Evolutionary conservation across 805 yeast species (phyloP).

Genomic region (Nakazawaea wickerhamii): DNA sequence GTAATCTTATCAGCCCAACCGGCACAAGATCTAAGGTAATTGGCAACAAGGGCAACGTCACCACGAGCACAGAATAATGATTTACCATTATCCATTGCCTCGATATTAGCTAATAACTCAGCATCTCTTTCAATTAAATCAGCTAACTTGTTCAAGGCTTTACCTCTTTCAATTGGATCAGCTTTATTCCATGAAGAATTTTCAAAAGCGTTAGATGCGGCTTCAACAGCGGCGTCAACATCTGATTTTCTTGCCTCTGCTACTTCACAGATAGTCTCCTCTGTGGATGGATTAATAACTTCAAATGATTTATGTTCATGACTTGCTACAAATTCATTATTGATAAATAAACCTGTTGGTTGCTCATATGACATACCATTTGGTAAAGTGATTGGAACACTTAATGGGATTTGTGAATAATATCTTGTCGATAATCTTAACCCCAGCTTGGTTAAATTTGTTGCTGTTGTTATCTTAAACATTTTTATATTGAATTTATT

Average conservation of each 20-base stretch:
- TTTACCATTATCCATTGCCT: slow-evolving; percentile 51
- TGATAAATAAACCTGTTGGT: slow-evolving; percentile 77
- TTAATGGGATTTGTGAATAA: slow-evolving; percentile 12
- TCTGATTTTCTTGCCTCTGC: slow-evolving; percentile 46
- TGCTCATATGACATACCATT: slow-evolving; percentile 51
- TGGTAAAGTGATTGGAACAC: slow-evolving; percentile 37
- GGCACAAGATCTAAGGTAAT: slow-evolving; percentile 45
- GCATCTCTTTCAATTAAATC: slow-evolving; percentile 43
- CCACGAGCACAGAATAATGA: slow-evolving; percentile 41
- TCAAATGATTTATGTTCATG: slow-evolving; percentile 54
- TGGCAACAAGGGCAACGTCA: slow-evolving; percentile 41
- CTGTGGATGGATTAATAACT: slow-evolving; percentile 68
- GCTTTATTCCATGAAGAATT: slow-evolving; percentile 36
- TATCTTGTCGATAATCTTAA: slow-evolving; percentile 10
- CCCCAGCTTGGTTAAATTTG: background rate
- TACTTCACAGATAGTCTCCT: slow-evolving; percentile 60
- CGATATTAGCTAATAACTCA: slow-evolving; percentile 45
- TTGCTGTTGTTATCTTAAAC: background rate
- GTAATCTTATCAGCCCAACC: slow-evolving; percentile 49
- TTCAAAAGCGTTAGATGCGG: slow-evolving; percentile 69
- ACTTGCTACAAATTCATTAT: slow-evolving; percentile 67
- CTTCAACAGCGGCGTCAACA: slow-evolving; percentile 50
- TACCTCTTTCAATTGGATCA: slow-evolving; percentile 40
- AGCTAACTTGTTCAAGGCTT: slow-evolving; percentile 38
- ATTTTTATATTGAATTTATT: slow-evolving; percentile 3